Conservation (phyloP, 164 flowering plant species). For the Vitis rotundifolia region DNA sequence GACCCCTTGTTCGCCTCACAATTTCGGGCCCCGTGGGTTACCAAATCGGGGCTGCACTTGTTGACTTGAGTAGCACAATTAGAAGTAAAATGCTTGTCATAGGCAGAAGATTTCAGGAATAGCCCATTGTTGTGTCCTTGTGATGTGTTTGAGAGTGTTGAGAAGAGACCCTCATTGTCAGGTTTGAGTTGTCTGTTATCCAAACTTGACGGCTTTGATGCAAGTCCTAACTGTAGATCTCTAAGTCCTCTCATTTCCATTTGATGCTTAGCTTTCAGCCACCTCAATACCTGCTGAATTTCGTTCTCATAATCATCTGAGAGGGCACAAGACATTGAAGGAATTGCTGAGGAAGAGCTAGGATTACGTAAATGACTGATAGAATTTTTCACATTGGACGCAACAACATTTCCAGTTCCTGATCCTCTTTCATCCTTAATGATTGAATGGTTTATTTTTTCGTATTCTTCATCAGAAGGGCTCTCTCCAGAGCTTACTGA, state of each 20-base stretch:
- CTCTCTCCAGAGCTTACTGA: constrained; percentile 41
- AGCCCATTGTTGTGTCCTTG: constrained; percentile 10
- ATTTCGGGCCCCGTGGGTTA: constrained; percentile 24
- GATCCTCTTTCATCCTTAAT: constrained; percentile 14
- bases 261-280: constrained; percentile 42
- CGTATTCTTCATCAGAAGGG: constrained; percentile 43
- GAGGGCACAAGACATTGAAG: constrained; percentile 13
- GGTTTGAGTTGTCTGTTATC: constrained; percentile 3
- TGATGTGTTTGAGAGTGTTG: background rate
- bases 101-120: constrained; percentile 5
- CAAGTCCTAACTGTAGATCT: constrained; percentile 27
- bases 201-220: constrained; percentile 14
- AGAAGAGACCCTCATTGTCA: background rate
- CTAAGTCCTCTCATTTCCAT: constrained; percentile 32
- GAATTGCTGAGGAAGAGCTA: constrained; percentile 10
- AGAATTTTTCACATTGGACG: constrained; percentile 5
- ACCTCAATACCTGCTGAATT: constrained; percentile 35
- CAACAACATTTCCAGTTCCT: background rate
- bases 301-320: constrained; percentile 25
- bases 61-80: constrained; percentile 1
- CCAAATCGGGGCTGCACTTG: constrained; percentile 26
- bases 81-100: constrained; percentile 1
- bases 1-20: constrained; percentile 14
- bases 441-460: constrained; percentile 13
- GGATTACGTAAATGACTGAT: constrained; percentile 6